Conservation (phyloP, 345 rosid genomes). For the Hibiscus mutabilis region DNA sequence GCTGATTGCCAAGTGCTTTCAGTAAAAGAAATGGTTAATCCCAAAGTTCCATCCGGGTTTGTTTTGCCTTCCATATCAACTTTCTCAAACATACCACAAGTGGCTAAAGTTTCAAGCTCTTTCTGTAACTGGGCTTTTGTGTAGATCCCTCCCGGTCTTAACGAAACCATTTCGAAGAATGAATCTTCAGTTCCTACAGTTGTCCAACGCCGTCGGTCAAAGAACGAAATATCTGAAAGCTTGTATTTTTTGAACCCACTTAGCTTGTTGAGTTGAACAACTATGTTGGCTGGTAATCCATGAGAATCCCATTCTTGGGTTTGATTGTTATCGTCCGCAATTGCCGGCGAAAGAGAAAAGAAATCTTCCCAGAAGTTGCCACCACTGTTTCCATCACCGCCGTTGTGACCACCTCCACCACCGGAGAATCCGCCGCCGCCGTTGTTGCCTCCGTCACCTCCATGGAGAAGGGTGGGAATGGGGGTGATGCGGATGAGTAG, state of each 20-base stretch:
- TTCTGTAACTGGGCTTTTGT: constrained; percentile 72
- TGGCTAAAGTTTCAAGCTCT: constrained; percentile 83
- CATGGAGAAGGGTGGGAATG: constrained; percentile 17
- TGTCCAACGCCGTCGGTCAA: constrained; percentile 49
- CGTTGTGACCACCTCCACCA: constrained; percentile 29
- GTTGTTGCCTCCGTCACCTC: constrained; percentile 30
- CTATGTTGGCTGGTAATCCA: constrained; percentile 80
- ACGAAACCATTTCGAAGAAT: constrained; percentile 92
- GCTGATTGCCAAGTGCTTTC: not conserved
- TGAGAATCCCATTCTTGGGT: constrained; percentile 81
- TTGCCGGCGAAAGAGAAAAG: constrained; percentile 45
- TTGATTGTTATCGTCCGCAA: constrained; percentile 64
- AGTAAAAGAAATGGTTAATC: constrained; percentile 17
- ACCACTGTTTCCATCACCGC: constrained; percentile 47
- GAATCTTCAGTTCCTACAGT: constrained; percentile 85
- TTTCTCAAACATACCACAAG: constrained; percentile 97
- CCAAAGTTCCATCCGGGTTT: constrained; percentile 74
- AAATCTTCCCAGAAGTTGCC: constrained; percentile 57
- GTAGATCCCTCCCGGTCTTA: constrained; percentile 79
- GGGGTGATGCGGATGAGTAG: constrained; percentile 44
- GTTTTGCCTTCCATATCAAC: constrained; percentile 87
- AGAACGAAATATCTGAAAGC: constrained; percentile 73
- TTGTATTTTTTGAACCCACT: constrained; percentile 86
- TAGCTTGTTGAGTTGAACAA: constrained; percentile 71
- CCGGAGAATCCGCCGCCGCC: constrained; percentile 23